Base-by-base conservation (phyloP, 352 stramenopile genomes). In the Lagenidium sp. region DNA sequence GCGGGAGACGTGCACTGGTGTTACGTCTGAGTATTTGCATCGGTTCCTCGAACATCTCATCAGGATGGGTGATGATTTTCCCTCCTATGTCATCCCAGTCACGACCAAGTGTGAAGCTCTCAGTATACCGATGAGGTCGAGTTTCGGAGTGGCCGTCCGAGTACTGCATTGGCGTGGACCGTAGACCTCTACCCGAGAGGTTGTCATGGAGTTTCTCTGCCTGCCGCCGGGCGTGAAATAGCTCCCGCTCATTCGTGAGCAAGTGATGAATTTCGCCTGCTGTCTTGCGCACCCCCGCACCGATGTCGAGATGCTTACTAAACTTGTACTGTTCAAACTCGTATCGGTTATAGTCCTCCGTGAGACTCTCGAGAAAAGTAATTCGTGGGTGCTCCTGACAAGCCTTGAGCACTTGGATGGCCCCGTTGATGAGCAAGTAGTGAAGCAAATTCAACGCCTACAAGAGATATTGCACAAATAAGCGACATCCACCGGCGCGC, bases 271-370 rank as follows among this genome's bases (percentile, higher is more conserved):
- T 81, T 25, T 82, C 65, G 2, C 59, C 47, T 12, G 73, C 65
- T 19, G 48, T 61, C 42, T 90, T 86, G 34, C 78, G 75, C 1
- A 85, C 68, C 4, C 66, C 69, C 10, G 72, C 75, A 15, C 72
- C 70, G 29, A 82, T 47, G 45, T 88, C 75, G 16, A 90, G 44
- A 34, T 83, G 64, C 20, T 85, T 60, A 32, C 75, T 86, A 57
- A 80, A 87, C 29, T 74, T 50, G 55, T 88, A 84, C 50, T 85
- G 65, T 36, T 87, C 68, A 36, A 68, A 83, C 53, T 90, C 72
- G 47, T 63, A 60, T 19, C 75, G 78, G 44, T 87, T 87, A 53
- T 91, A 91, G 37, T 82, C 61, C 1, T 57, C 38, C 2, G 59
- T 55, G 7, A 86, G 38, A 18, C 68, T 64, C 1, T 48, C 36